phyloP scores from a whole-genome alignment of 345 rosid genomes.

The Salix viminalis region DNA sequence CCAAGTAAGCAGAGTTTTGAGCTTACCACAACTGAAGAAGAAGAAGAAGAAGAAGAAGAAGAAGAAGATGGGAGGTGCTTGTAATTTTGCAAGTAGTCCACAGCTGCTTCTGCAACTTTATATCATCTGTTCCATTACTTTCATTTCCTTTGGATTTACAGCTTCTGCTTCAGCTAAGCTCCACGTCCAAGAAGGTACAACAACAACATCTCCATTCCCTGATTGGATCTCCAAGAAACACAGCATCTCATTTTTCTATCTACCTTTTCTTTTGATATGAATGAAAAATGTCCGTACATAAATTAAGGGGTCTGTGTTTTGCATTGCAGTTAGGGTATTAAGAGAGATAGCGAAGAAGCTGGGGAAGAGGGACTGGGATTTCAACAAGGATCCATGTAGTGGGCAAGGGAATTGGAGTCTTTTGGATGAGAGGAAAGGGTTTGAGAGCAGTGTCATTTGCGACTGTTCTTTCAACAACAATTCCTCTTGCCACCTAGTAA shows the following conservation, averaged over 20 bases:
- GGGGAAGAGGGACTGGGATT: slow-evolving; percentile 74
- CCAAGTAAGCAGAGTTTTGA: neutral
- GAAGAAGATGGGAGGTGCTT: neutral
- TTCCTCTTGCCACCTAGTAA: slow-evolving; percentile 59
- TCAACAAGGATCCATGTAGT: slow-evolving; percentile 69
- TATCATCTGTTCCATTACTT: neutral
- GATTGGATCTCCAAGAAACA: too few species aligned
- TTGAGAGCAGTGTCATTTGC: slow-evolving; percentile 57
- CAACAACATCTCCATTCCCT: neutral
- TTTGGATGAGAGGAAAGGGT: slow-evolving; percentile 26
- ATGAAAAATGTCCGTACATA: neutral
- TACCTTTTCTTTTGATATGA: neutral
- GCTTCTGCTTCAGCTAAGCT: slow-evolving; percentile 17
- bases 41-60: neutral
- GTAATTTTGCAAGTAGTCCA: neutral
- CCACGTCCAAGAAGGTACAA: slow-evolving; percentile 17
- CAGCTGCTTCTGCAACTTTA: slow-evolving; percentile 1
- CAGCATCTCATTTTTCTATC: too few species aligned
- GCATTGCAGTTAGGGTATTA: slow-evolving; percentile 53
- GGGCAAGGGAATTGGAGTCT: slow-evolving; percentile 56
- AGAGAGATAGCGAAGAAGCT: slow-evolving; percentile 55
- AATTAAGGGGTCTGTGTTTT: neutral
- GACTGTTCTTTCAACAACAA: slow-evolving; percentile 41
- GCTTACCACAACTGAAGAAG: neutral
- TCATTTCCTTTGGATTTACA: slow-evolving; percentile 4